These are phyloP conservation scores for Stereocaulon alpinum DNA, from an alignment of 495 filamentous ascomycete genomes.

Conservation along the genomic window DNA sequence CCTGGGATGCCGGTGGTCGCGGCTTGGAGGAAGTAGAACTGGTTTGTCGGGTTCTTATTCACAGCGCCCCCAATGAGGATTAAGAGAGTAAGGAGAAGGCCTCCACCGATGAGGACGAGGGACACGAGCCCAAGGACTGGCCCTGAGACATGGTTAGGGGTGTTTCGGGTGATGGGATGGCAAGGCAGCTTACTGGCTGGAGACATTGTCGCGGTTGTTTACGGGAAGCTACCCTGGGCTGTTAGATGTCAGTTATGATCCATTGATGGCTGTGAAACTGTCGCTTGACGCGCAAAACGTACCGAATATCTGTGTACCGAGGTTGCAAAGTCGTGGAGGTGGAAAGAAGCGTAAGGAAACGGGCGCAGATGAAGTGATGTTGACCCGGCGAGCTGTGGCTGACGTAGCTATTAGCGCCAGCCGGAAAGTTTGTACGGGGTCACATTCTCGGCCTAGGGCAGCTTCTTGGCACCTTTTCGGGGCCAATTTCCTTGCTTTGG, in stretches of 20 bases:
- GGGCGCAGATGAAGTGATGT: conserved; percentile 1
- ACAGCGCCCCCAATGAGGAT: conserved; percentile 61
- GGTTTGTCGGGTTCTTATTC: conserved; percentile 49
- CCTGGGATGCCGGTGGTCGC: conserved; percentile 59
- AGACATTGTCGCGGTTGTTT: conserved; percentile 12
- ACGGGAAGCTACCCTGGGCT: conserved; percentile 1
- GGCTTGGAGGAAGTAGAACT: conserved; percentile 75
- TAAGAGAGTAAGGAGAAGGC: conserved; percentile 69
- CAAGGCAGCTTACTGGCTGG: conserved; percentile 11
- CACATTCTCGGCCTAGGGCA: background rate
- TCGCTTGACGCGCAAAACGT: background rate
- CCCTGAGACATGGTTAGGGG: conserved; percentile 26
- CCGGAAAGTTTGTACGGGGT: background rate
- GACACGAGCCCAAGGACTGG: conserved; percentile 46
- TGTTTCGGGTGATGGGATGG: conserved; percentile 5
- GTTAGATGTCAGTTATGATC: background rate
- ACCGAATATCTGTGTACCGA: background rate
- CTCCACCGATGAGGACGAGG: conserved; percentile 64
- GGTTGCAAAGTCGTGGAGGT: background rate
- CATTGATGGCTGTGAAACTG: background rate
- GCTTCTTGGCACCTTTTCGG: background rate
- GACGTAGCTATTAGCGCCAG: conserved; percentile 10
- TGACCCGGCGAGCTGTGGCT: conserved; percentile 5
- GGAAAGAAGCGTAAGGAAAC: background rate
- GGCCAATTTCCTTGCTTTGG: conserved; percentile 11